Conservation (phyloP, 257 asterid genomes). For the Lycium ferocissimum region DNA sequence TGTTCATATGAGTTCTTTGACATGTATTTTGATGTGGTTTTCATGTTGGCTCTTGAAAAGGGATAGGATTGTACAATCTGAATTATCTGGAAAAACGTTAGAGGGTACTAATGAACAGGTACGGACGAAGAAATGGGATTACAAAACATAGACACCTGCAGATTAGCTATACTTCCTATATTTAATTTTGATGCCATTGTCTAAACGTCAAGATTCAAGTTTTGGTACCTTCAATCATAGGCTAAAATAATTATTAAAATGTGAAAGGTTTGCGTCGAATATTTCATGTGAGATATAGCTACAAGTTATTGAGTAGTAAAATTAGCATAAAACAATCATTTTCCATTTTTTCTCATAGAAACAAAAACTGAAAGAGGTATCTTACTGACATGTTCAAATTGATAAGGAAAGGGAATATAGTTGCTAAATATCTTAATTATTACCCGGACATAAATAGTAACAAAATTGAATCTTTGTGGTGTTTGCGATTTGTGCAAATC, state of each 20-base stretch:
- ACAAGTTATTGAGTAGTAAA: too few relatives aligned
- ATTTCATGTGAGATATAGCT: not conserved
- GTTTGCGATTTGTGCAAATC: not conserved
- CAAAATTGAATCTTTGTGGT: not conserved
- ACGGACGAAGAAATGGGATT: not conserved
- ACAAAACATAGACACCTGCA: not conserved
- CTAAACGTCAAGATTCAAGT: too few relatives aligned
- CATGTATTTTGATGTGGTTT: not conserved
- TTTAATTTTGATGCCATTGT: too few relatives aligned
- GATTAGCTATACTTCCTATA: not conserved
- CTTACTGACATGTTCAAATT: too few relatives aligned
- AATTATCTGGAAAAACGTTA: not conserved
- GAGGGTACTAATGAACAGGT: not conserved
- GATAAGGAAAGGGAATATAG: too few relatives aligned
- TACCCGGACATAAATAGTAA: not conserved
- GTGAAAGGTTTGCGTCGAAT: not conserved
- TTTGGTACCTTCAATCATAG: too few relatives aligned
- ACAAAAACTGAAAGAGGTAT: too few relatives aligned
- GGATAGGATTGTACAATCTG: too few relatives aligned
- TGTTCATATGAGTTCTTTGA: not conserved
- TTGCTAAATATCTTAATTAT: not conserved
- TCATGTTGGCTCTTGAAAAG: not conserved
- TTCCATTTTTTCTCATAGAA: too few relatives aligned
- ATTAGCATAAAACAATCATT: too few relatives aligned
- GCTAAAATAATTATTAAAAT: too few relatives aligned